Percentiles rank a stretch among this genome's conserved stretches.
Evolutionary conservation across 495 filamentous ascomycete species (phyloP).

Genomic region (Talaromyces thailandensis): DNA sequence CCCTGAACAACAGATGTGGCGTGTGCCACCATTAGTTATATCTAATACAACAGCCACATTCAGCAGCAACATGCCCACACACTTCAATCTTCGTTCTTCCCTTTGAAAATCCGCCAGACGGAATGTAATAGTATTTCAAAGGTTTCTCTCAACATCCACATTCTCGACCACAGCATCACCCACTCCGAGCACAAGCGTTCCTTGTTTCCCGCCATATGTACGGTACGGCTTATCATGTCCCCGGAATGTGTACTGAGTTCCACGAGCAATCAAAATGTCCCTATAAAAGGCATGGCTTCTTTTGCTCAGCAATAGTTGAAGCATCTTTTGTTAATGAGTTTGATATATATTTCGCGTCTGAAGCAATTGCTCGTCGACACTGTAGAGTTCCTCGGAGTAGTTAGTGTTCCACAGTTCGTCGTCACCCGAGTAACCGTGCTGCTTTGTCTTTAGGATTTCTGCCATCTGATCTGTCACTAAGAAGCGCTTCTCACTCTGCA

Average conservation of each 20-base stretch:
- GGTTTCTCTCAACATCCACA: conserved; percentile 3
- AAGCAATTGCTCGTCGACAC: neutral
- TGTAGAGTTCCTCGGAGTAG: neutral
- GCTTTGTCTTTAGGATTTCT: conserved; percentile 4
- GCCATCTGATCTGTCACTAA: neutral
- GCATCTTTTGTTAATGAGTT: conserved; percentile 4
- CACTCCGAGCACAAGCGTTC: conserved; percentile 4
- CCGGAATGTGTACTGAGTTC: neutral
- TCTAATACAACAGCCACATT: conserved; percentile 3
- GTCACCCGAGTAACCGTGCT: neutral
- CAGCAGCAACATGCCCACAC: conserved; percentile 5
- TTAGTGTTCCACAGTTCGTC: conserved; percentile 1
- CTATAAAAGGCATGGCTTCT: conserved; percentile 3
- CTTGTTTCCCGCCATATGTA: conserved; percentile 5
- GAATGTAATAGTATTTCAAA: neutral
- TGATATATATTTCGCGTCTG: neutral
- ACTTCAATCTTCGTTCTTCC: conserved; percentile 2
- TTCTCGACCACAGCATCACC: neutral
- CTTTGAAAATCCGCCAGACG: conserved; percentile 1
- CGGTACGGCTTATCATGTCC: conserved; percentile 6
- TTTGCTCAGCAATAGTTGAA: neutral
- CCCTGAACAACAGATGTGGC: neutral
- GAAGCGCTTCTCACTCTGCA: conserved; percentile 5
- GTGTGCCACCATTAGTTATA: conserved; percentile 1
- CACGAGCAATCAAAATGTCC: conserved; percentile 4